These are phyloP conservation scores for Quercus tomentella DNA, from an alignment of 331 rosid species.

Conservation along the genomic window DNA sequence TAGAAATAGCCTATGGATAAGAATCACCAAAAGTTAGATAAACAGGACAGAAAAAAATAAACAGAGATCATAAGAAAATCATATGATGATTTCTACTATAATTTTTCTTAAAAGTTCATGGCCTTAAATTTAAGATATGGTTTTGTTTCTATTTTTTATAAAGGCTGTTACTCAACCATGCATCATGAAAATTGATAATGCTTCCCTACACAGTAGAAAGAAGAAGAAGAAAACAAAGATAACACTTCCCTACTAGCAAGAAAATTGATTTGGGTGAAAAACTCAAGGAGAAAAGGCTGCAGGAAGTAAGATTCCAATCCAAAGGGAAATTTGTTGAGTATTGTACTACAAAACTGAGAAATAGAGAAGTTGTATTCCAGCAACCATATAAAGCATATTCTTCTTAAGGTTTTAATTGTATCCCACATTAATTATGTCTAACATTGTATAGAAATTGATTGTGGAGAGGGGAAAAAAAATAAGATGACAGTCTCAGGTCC, in stretches of 20 bases:
- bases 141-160: neutral
- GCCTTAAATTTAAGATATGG: neutral
- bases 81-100: neutral
- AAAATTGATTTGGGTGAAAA: neutral
- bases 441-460: neutral
- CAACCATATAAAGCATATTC: neutral
- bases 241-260: neutral
- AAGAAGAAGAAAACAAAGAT: neutral
- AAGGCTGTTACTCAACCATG: neutral
- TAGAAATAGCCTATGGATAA: conserved; percentile 62
- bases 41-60: neutral
- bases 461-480: neutral
- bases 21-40: neutral
- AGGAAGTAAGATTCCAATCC: neutral
- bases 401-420: neutral
- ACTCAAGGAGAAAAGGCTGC: neutral
- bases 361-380: neutral
- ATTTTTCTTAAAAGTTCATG: neutral
- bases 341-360: neutral
- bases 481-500: neutral
- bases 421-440: neutral
- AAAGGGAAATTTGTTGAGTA: neutral
- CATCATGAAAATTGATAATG: neutral
- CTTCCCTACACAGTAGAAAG: neutral
- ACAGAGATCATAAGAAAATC: neutral